Evolutionary conservation across 257 asterid genomes (phyloP).

Genomic region (Solanum habrochaites): DNA sequence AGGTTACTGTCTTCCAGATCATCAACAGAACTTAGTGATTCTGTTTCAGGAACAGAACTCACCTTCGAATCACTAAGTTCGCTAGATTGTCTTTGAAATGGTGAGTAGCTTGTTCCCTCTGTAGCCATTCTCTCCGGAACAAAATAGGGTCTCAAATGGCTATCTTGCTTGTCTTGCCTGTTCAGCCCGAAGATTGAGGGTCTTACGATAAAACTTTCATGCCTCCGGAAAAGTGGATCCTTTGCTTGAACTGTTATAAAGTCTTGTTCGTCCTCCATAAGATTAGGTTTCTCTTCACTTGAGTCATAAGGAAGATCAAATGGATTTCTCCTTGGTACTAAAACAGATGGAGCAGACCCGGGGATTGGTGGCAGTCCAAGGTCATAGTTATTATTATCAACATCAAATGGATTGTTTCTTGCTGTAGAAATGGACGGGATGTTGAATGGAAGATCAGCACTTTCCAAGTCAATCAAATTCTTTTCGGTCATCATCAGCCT

Average conservation of each 20-base stretch:
- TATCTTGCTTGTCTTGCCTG: conserved; percentile 40
- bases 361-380: conserved; percentile 70
- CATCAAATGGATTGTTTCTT: conserved; percentile 64
- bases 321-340: conserved; percentile 64
- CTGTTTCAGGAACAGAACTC: conserved; percentile 69
- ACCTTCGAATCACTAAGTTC: conserved; percentile 76
- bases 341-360: conserved; percentile 88
- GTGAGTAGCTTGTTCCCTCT: conserved; percentile 49
- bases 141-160: conserved; percentile 59
- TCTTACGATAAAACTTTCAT: conserved; percentile 60
- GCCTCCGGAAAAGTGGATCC: conserved; percentile 49
- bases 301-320: conserved; percentile 83
- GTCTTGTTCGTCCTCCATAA: conserved; percentile 63
- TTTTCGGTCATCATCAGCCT: conserved; percentile 38
- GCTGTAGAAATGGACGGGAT: conserved; percentile 57
- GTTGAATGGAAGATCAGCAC: conserved; percentile 49
- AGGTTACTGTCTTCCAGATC: conserved; percentile 31
- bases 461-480: conserved; percentile 73
- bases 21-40: conserved; percentile 50
- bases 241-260: conserved; percentile 32
- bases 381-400: conserved; percentile 34
- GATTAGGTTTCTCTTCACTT: conserved; percentile 77
- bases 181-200: conserved; percentile 45
- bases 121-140: conserved; percentile 37
- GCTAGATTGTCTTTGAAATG: conserved; percentile 55